phyloP scores from a whole-genome alignment of 2,329 filamentous ascomycete species.

The Leptoxyphium fumago region DNA sequence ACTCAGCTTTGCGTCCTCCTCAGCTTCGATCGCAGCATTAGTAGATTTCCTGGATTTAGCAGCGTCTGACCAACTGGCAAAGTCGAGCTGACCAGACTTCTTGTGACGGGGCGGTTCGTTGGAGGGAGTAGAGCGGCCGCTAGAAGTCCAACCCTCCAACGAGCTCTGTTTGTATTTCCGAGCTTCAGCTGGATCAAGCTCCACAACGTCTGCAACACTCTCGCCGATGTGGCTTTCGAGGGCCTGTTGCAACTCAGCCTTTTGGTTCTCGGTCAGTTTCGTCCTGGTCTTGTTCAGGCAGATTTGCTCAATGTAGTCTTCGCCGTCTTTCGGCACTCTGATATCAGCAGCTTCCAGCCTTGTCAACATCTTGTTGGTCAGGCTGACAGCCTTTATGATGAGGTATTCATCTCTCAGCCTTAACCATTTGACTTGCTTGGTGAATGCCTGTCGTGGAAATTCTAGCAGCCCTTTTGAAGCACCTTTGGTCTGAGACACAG shows the following conservation, averaged over 20 bases:
- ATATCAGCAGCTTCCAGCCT: constrained; percentile 67
- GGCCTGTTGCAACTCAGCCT: constrained; percentile 59
- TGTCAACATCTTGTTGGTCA: constrained; percentile 71
- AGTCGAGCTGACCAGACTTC: constrained; percentile 18
- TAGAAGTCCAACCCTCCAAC: constrained; percentile 26
- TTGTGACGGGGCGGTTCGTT: constrained; percentile 7
- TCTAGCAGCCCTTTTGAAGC: constrained; percentile 44
- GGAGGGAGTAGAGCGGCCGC: constrained; percentile 14
- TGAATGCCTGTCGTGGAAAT: constrained; percentile 49
- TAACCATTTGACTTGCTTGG: constrained; percentile 70
- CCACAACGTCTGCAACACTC: constrained; percentile 6
- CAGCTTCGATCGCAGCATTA: constrained; percentile 29
- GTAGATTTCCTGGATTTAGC: constrained; percentile 36
- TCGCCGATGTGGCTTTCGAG: constrained; percentile 39
- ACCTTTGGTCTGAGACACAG: constrained; percentile 17
- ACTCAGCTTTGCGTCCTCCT: background rate
- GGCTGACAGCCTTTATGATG: constrained; percentile 62
- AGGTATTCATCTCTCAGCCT: constrained; percentile 79
- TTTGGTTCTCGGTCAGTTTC: constrained; percentile 67
- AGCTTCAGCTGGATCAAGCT: constrained; percentile 11
- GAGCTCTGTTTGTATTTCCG: constrained; percentile 26
- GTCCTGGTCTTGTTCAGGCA: constrained; percentile 51
- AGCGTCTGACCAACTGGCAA: constrained; percentile 18
- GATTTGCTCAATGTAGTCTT: constrained; percentile 50
- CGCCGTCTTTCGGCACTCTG: constrained; percentile 47